Evolutionary conservation across 805 yeast genomes (phyloP), one percentile per base, ranked within the genome.

Genomic region (Sungouiella thailandica): DNA sequence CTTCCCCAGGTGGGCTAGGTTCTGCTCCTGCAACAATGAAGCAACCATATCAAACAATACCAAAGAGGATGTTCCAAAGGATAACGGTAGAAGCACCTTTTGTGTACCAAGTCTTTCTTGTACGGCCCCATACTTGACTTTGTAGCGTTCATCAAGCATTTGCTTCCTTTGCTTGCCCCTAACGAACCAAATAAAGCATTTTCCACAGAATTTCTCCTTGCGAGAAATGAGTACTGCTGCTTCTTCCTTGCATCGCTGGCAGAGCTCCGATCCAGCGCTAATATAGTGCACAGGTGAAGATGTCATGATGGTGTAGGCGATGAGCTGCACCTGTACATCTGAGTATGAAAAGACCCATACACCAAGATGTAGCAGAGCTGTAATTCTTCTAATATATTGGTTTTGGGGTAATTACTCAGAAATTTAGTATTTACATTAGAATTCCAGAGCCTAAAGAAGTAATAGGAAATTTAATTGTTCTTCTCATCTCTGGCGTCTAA

Each of bases 141-240:
- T 83, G 60, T 73, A 88, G 35, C 69, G 74, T 10, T 83, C 88
- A 43, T 71, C 74, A 53, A 63, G 68, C 87, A 90, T 78, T 50
- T 72, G 83, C 50, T 82, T 83, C 41, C 95, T 68, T 57, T 85
- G 88, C 55, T 89, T 89, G 16, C 85, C 80, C 37, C 81, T 70
- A 23, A 89, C 67, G 52, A 86, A 89, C 39, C 78, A 70, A 14
- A 72, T 52, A 47, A 86, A 90, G 56, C 97, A 89, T 17, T 39
- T 37, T 39, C 63, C 57, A 58, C 94, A 84, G 38, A 81, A 81
- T 12, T 61, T 51, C 49, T 83, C 90, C 40, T 78, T 78, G 32
- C 94, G 58, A 2, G 85, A 68, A 1, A 63, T 46, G 3, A 76
- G 52, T 4, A 60, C 64, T 0, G 80, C 68, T 0, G 43, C 46